phyloP scores from a whole-genome alignment of 2,329 filamentous ascomycete species.

The Dendrostoma leiphaemia region DNA sequence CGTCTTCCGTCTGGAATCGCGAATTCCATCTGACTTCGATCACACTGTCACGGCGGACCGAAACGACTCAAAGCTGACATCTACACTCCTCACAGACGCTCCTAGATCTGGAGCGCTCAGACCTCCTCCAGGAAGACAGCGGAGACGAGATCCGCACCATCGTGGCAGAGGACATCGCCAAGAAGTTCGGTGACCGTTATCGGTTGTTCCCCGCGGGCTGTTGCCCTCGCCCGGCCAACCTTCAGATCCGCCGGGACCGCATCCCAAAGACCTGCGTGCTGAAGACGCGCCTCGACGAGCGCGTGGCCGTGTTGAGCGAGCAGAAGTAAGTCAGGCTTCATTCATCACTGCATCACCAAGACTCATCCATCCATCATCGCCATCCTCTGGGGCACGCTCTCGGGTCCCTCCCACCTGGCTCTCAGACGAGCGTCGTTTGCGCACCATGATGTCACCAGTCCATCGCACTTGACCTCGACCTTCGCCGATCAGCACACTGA shows the following conservation, averaged over 20 bases:
- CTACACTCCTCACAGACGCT: conserved; percentile 2
- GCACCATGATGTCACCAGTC: too few species aligned
- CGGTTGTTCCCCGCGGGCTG: conserved; percentile 5
- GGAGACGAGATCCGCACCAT: conserved; percentile 14
- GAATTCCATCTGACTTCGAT: too few species aligned
- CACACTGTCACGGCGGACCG: too few species aligned
- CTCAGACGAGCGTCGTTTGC: too few species aligned
- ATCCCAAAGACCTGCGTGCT: background rate
- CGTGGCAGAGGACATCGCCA: conserved; percentile 13
- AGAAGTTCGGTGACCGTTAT: conserved; percentile 4
- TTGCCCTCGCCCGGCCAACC: background rate
- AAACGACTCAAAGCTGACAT: background rate
- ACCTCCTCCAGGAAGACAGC: background rate
- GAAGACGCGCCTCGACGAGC: background rate
- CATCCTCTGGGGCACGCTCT: background rate
- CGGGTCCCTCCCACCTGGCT: background rate
- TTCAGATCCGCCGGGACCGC: conserved; percentile 9
- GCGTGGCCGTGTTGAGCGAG: background rate
- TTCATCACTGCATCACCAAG: background rate
- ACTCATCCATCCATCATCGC: too few species aligned
- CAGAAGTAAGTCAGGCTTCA: background rate
- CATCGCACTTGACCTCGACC: too few species aligned
- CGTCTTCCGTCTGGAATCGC: too few species aligned
- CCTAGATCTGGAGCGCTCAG: conserved; percentile 5
- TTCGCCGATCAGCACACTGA: too few species aligned